Base-by-base conservation (phyloP, 306 rosid species). In the Malus orientalis region DNA sequence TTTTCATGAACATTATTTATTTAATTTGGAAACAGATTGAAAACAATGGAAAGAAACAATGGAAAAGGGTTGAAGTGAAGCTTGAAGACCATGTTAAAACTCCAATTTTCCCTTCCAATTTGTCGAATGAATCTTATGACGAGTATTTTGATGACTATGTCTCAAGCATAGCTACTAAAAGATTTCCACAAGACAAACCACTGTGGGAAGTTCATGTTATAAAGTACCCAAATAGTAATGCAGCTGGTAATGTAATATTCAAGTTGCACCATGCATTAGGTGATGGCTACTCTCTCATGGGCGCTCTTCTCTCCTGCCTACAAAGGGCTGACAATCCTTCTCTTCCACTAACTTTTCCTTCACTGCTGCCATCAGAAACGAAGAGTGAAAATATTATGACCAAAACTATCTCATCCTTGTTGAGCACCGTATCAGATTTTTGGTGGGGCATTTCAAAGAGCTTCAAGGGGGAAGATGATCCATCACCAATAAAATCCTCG, bases 221-320 rank as follows among this genome's bases (percentile, higher is more conserved):
- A 36, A 36, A 36, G 40, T 36, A 36, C 40, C 40, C 40, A 36
- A 36, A 36, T 36, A 36, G 40, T 8, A 36, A 36, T 36, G 40
- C 40, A 36, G 40, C 40, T 36, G 40, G 40, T 36, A 36, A 36
- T 36, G 8, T 36, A 6, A 36, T 36, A 36, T 36, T 36, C 40
- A 36, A 36, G 40, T 6, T 36, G 40, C 40, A 36, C 40, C 40
- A 36, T 36, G 40, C 40, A 36, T 36, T 36, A 36, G 40, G 40
- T 6, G 40, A 36, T 36, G 40, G 40, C 40, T 36, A 36, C 40
- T 36, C 40, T 36, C 40, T 36, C 40, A 36, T 44, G 96, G 86
- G 88, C 71, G 84, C 87, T 70, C 90, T 91, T 74, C 85, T 91
- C 47, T 84, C 96, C 25, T 88, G 84, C 65, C 78, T 87, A 0